Evolutionary conservation across 768 basidiomycete genomes (phyloP), one percentile per base, ranked within the genome.

Genomic region (Mycena albidolilacea): DNA sequence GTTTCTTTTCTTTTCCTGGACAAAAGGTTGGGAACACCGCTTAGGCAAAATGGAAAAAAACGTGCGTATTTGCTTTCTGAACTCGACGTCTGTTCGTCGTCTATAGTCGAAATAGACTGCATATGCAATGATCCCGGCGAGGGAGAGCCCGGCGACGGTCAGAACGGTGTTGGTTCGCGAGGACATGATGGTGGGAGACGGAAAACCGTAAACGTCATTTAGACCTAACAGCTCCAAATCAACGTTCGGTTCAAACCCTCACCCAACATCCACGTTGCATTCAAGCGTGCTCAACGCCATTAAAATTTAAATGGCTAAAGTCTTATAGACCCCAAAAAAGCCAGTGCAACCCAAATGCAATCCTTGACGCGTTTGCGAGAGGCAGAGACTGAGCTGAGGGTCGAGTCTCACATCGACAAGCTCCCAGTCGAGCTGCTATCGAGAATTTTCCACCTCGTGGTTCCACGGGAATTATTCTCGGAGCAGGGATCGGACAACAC

Each of bases 41-140:
- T 58, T 44, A 64, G 62, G 64, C 72, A 72, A 73, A 79, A n/a
- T 35, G 38, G 58, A 65, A 74, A 61, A 61, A 57, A 41, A 71
- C 70, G 89, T 83, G 94, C 97, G 91, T 70, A 99, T 89, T 80
- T 90, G 91, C 85, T 91, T 96, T 81, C 98, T 91, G 89, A 99
- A 99, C 17, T 88, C 87, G 54, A 86, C 82, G 80, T 98, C 96
- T 80, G 94, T 95, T 79, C 97, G 90, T 64, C 98, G 92, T 85
- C 90, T 95, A 86, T 97, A 92, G 87, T 99, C 98, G 79, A 98
- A 99, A 84, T 96, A 98, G 66, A 90, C 88, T 39, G 94, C 96
- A 82, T 98, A 99, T 30, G 91, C 95, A 44, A 94, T 82, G 48
- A 92, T 77, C 58, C 91, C 87, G 55, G 89, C 88, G 23, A 91